phyloP scores from a whole-genome alignment of 2,329 filamentous ascomycete genomes.

The Beauveria pseudobassiana region DNA sequence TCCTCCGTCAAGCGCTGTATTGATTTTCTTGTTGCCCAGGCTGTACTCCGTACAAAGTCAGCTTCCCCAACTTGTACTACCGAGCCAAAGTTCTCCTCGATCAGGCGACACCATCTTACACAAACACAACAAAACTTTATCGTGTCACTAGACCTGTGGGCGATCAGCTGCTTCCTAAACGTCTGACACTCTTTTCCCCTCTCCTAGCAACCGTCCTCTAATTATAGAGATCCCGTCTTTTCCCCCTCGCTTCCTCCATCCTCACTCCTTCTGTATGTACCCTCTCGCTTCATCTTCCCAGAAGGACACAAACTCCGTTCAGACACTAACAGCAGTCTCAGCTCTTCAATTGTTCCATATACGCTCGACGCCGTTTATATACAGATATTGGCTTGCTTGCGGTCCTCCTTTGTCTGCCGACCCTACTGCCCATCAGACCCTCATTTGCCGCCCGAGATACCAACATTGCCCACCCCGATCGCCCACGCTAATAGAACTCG shows the following conservation, averaged over 20 bases:
- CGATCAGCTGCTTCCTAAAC: neutral
- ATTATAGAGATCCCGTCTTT: neutral
- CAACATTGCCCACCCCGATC: neutral
- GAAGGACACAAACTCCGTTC: neutral
- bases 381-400: neutral
- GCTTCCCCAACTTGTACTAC: neutral
- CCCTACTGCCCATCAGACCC: neutral
- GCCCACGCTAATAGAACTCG: neutral
- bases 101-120: neutral
- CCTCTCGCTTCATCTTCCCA: neutral
- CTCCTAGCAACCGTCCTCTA: neutral
- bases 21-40: neutral
- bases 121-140: neutral
- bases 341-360: neutral
- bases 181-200: neutral
- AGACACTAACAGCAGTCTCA: neutral
- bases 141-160: neutral
- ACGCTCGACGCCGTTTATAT: neutral
- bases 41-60: neutral
- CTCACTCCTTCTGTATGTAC: neutral
- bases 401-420: neutral
- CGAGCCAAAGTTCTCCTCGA: neutral
- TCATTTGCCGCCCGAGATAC: neutral
- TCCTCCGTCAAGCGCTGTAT: neutral
- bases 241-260: neutral